Percentiles rank a stretch among this genome's conserved stretches.
Evolutionary conservation across 176 grass and related monocot species (phyloP).

Genomic region (Dactylis glomerata): DNA sequence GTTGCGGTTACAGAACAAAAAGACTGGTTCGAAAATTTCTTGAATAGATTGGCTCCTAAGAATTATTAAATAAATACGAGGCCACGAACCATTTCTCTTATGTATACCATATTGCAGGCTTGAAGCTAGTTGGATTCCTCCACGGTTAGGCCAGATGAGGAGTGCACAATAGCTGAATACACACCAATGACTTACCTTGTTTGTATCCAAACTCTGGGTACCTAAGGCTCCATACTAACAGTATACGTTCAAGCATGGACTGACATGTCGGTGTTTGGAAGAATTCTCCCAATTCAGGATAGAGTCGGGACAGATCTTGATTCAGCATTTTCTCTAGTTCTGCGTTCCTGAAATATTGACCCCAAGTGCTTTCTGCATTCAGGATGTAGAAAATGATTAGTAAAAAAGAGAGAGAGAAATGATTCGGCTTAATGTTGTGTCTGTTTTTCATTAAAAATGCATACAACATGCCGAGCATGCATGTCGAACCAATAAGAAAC

Average conservation of each 20-base stretch:
- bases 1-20: neutral
- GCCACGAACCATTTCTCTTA: conserved; percentile 13
- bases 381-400: conserved; percentile 10
- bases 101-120: neutral
- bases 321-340: conserved; percentile 95
- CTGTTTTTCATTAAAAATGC: neutral
- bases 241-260: conserved; percentile 82
- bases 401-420: too few species aligned
- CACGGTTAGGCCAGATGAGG: conserved; percentile 9
- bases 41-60: neutral
- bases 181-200: conserved; percentile 56
- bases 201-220: conserved; percentile 92
- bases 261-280: conserved; percentile 77
- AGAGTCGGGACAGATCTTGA: conserved; percentile 83
- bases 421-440: neutral
- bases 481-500: neutral
- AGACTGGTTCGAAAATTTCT: neutral
- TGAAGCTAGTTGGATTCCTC: neutral
- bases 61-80: neutral
- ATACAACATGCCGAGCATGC: conserved; percentile 9
- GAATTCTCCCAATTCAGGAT: conserved; percentile 82
- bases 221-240: conserved; percentile 91
- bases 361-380: conserved; percentile 90
- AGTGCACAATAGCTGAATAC: conserved; percentile 9
- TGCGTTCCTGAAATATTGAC: conserved; percentile 89